Base-by-base conservation (phyloP, 202 grass and related monocot species). In the Setaria italica region DNA sequence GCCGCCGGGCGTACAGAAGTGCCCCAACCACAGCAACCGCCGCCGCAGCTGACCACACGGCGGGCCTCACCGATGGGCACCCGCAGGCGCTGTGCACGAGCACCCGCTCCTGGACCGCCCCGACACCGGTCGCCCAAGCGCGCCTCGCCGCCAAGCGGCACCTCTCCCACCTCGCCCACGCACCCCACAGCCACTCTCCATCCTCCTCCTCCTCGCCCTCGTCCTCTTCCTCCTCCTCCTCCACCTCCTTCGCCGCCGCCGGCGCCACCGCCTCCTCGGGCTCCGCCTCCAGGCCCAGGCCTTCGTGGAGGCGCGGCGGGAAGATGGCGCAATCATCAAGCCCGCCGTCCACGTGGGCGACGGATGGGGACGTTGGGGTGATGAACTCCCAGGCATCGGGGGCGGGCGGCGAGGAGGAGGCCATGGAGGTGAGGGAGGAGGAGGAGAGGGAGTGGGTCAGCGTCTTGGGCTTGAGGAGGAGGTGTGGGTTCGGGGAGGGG, bases 301-400 rank as follows among this genome's bases (percentile, higher is more conserved):
- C 92, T 82, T 94, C 92, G 82, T 94, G 92, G 57, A 90, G 79
- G 35, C 79, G 77, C 11, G 92, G 92, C 20, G 92, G 92, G 79
- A 94, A 94, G 85, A 94, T 77, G 82, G 75, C 80, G 90, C 79
- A 88, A 62, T 94, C 92, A 46, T 91, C 92, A 11, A 84, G 62
- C 57, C 29, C 35, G 4, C 72, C 76, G 80, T 76, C 83, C 32
- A 16, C 74, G 50, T 81, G 59, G 8, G 50, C 25, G 0, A 58
- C 10, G 25, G 16, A 14, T 1, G 76, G 60, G 45, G 42, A 17
- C 0, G 76, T n/a, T 6, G 84, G 64, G 47, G 29, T 53, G 41
- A 83, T 67, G 58, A 90, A 21, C 21, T 79, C 84, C 85, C 86
- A 82, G 85, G 53, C 67, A 47, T 79, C 65, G 10, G 90, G 85